phyloP scores from a whole-genome alignment of 1,139 yeast genomes.

The Zygotorulaspora mrakii region DNA sequence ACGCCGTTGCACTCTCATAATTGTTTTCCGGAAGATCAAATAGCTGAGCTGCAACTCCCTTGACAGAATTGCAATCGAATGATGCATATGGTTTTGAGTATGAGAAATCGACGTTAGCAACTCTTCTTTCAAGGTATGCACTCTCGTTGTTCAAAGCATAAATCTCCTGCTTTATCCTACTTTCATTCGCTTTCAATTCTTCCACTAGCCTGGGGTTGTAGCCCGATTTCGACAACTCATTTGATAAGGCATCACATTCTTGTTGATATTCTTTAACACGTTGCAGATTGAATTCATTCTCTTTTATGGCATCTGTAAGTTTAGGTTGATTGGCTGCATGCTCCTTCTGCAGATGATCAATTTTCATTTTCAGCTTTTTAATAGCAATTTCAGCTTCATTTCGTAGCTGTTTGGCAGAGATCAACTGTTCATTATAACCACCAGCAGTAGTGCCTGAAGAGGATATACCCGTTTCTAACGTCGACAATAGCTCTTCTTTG shows the following conservation, averaged over 20 bases:
- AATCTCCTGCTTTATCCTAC: conserved; percentile 38
- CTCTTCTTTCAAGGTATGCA: conserved; percentile 57
- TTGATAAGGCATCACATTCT: conserved; percentile 43
- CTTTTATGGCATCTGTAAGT: conserved; percentile 51
- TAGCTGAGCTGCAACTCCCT: conserved; percentile 87
- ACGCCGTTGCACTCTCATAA: conserved; percentile 67
- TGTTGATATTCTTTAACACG: conserved; percentile 46
- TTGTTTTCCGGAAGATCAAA: conserved; percentile 61
- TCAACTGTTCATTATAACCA: conserved; percentile 74
- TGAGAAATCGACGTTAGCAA: conserved; percentile 72
- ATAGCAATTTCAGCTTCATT: conserved; percentile 54
- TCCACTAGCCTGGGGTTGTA: conserved; percentile 51
- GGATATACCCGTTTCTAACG: conserved; percentile 87
- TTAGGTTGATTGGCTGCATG: conserved; percentile 51
- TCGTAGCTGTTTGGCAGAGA: conserved; percentile 56
- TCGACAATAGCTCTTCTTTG: conserved; percentile 77
- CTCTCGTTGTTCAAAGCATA: conserved; percentile 48
- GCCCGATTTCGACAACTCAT: conserved; percentile 52
- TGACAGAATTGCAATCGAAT: conserved; percentile 61
- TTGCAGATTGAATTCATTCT: conserved; percentile 43
- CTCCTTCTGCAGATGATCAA: conserved; percentile 54
- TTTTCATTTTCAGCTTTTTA: conserved; percentile 59
- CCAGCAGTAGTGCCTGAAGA: conserved; percentile 74
- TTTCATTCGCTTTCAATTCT: conserved; percentile 47
- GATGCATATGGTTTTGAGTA: conserved; percentile 62